A percentile compares a stretch with the other conserved stretches of the same genome.
Conservation (phyloP, 2,329 filamentous ascomycete genomes). For the Trichoderma citrinoviride region DNA sequence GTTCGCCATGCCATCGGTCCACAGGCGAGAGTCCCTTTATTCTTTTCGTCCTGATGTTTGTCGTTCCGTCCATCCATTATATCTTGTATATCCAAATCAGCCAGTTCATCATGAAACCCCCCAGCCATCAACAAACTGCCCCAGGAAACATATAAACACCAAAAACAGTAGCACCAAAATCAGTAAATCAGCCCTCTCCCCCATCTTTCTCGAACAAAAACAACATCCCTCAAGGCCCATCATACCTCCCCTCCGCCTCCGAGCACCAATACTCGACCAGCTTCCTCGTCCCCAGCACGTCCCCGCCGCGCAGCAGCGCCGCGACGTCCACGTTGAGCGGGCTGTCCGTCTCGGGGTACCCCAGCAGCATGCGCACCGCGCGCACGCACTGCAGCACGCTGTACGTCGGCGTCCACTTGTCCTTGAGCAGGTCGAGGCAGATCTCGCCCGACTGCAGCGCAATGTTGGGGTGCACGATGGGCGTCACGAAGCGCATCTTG, state of each 20-base stretch:
- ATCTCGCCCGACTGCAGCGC: conserved; percentile 75
- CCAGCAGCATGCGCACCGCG: conserved; percentile 64
- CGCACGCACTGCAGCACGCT: conserved; percentile 73
- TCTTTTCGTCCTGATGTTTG: background rate
- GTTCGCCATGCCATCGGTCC: background rate
- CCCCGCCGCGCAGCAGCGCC: conserved; percentile 65
- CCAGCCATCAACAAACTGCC: background rate
- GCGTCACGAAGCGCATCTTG: conserved; percentile 75
- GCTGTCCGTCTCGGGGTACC: conserved; percentile 66
- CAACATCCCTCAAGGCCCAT: conserved; percentile 34
- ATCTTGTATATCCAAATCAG: background rate
- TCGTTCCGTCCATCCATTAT: background rate
- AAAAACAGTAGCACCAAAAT: background rate
- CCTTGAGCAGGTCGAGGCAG: conserved; percentile 81
- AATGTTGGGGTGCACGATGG: conserved; percentile 81
- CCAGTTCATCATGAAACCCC: background rate
- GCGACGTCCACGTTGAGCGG: conserved; percentile 80
- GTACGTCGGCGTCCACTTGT: conserved; percentile 82
- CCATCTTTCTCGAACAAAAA: too few relatives aligned
- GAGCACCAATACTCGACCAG: conserved; percentile 70
- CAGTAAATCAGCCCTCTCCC: background rate
- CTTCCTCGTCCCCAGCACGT: conserved; percentile 63
- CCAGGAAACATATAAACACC: background rate
- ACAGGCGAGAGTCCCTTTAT: background rate
- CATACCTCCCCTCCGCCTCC: conserved; percentile 38